Percentiles rank a stretch among this genome's conserved stretches.
phyloP scores from a whole-genome alignment of 2,329 filamentous ascomycete species.

The Coniochaeta sp. region DNA sequence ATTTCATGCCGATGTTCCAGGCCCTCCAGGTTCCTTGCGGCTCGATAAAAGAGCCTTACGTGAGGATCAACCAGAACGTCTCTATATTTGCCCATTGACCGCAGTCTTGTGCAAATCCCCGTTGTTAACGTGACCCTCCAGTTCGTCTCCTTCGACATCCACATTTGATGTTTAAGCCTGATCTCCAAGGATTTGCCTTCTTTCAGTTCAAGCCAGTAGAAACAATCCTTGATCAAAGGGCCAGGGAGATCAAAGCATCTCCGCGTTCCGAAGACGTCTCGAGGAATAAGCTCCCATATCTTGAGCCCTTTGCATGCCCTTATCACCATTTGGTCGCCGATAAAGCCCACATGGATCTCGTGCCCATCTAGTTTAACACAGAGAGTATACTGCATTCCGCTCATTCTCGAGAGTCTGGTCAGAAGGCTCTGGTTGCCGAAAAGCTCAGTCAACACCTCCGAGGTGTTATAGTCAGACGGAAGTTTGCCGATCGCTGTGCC shows the following conservation, averaged over 20 bases:
- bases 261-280: conserved; percentile 14
- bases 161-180: conserved; percentile 20
- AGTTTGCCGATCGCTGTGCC: conserved; percentile 33
- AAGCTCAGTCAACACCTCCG: conserved; percentile 32
- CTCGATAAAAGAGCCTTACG: conserved; percentile 27
- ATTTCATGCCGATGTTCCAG: conserved; percentile 41
- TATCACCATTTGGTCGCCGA: conserved; percentile 33
- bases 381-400: conserved; percentile 43
- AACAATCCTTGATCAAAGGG: conserved; percentile 40
- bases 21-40: conserved; percentile 36
- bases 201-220: conserved; percentile 53
- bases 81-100: background rate
- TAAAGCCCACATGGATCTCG: conserved; percentile 49
- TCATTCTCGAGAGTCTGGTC: conserved; percentile 41
- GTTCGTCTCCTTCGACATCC: conserved; percentile 16
- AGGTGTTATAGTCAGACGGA: conserved; percentile 40
- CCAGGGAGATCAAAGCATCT: conserved; percentile 43
- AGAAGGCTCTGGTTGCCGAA: conserved; percentile 46
- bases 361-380: conserved; percentile 27
- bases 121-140: conserved; percentile 27
- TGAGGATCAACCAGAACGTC: conserved; percentile 41
- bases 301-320: conserved; percentile 22
- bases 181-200: conserved; percentile 37
- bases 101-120: conserved; percentile 11
- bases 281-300: background rate